These are phyloP conservation scores for Candida tibetensis DNA, from an alignment of 805 yeast genomes.

Conservation along the genomic window DNA sequence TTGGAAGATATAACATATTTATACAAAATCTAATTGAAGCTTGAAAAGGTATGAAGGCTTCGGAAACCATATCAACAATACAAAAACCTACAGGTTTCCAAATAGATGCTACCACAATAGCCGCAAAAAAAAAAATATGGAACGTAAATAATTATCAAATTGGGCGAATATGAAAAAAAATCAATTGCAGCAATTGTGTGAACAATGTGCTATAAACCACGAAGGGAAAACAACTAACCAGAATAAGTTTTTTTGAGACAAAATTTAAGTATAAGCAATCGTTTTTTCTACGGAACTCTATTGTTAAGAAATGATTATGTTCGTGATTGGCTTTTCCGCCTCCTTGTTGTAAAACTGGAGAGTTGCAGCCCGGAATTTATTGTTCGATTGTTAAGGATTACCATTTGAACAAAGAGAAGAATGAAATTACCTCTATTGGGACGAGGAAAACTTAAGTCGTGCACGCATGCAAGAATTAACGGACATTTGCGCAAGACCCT, in stretches of 20 bases:
- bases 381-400: neutral
- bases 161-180: too few species aligned
- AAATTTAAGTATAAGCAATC: too few species aligned
- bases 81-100: neutral
- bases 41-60: neutral
- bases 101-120: neutral
- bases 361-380: neutral
- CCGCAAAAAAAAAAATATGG: neutral
- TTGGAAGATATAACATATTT: neutral
- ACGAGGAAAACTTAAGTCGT: neutral
- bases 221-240: neutral
- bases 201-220: neutral
- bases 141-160: neutral
- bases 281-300: too few species aligned
- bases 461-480: too few species aligned
- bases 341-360: neutral
- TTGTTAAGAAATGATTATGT: too few species aligned
- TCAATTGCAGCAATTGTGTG: neutral
- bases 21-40: neutral
- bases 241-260: neutral
- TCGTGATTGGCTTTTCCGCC: neutral
- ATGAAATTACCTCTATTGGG: slow-evolving; percentile 3
- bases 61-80: neutral
- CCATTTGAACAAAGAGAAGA: too few species aligned
- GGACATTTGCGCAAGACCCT: neutral